These are phyloP conservation scores for Alternaria postmessia DNA, from an alignment of 2,329 filamentous ascomycete genomes.

Conservation along the genomic window DNA sequence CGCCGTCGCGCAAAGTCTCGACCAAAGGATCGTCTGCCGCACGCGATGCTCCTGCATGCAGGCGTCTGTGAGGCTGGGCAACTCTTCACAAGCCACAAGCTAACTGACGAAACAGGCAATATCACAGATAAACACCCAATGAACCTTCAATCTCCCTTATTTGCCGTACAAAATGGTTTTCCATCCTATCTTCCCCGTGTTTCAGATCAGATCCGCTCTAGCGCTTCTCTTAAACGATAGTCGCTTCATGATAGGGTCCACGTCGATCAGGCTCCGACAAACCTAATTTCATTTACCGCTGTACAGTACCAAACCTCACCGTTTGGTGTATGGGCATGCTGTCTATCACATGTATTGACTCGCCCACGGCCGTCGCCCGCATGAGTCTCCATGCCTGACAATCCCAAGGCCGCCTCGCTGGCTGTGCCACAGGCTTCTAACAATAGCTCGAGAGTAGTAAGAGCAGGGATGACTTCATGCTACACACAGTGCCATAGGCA, in stretches of 20 bases:
- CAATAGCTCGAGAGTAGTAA: constrained; percentile 9
- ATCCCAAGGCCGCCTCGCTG: constrained; percentile 23
- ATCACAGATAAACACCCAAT: constrained; percentile 28
- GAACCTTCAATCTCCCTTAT: constrained; percentile 13
- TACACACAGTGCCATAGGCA: constrained; percentile 16
- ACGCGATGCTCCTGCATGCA: constrained; percentile 16
- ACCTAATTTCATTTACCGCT: constrained; percentile 21
- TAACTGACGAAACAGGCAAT: constrained; percentile 15
- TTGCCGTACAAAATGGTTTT: constrained; percentile 24
- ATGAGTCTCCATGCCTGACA: constrained; percentile 30
- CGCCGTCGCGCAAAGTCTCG: neutral
- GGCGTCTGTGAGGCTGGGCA: constrained; percentile 19
- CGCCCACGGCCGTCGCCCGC: constrained; percentile 26
- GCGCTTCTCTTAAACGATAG: constrained; percentile 23
- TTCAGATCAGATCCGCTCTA: constrained; percentile 31
- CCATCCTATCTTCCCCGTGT: constrained; percentile 22
- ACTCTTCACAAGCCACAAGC: constrained; percentile 26
- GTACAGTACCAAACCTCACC: constrained; percentile 19
- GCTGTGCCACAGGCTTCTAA: constrained; percentile 26
- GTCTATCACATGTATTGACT: constrained; percentile 15
- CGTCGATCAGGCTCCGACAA: constrained; percentile 28
- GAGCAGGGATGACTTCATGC: constrained; percentile 16
- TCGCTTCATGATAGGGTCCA: constrained; percentile 37
- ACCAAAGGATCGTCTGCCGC: constrained; percentile 4
- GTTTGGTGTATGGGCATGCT: constrained; percentile 18